phyloP scores from a whole-genome alignment of 2,329 filamentous ascomycete genomes.

The Kalaharituber pfeilii region DNA sequence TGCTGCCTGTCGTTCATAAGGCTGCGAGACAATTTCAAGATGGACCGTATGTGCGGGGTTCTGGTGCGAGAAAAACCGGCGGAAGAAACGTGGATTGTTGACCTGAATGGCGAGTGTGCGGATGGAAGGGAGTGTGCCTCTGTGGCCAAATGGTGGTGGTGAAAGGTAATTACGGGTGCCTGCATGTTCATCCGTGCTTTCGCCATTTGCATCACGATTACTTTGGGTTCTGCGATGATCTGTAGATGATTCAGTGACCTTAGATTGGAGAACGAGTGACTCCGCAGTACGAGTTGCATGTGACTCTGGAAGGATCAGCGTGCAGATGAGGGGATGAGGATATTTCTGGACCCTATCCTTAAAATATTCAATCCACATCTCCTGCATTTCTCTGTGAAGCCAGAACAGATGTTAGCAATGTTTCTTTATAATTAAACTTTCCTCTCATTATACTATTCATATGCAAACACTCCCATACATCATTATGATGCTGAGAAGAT shows the following conservation, averaged over 20 bases:
- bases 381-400: slow-evolving; percentile 14
- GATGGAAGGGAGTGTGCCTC: slow-evolving; percentile 4
- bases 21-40: slow-evolving; percentile 13
- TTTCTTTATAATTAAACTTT: neutral
- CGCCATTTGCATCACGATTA: neutral
- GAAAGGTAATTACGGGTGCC: neutral
- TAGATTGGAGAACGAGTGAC: slow-evolving; percentile 8
- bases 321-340: slow-evolving; percentile 8
- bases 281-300: slow-evolving; percentile 12
- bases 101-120: slow-evolving; percentile 13
- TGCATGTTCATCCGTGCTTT: neutral
- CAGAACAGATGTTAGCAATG: no score
- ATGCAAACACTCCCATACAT: no score
- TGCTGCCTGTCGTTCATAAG: slow-evolving; percentile 10
- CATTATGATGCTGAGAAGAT: no score
- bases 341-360: slow-evolving; percentile 12
- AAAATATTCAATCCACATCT: slow-evolving; percentile 16
- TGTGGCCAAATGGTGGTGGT: neutral
- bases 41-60: slow-evolving; percentile 16
- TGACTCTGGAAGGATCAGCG: slow-evolving; percentile 14
- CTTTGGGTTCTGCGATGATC: neutral
- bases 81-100: slow-evolving; percentile 16
- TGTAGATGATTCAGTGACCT: neutral
- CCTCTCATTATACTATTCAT: neutral
- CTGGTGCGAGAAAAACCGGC: slow-evolving; percentile 16